phyloP scores from a whole-genome alignment of 2,329 filamentous ascomycete genomes.

The Diplodia sapinea region DNA sequence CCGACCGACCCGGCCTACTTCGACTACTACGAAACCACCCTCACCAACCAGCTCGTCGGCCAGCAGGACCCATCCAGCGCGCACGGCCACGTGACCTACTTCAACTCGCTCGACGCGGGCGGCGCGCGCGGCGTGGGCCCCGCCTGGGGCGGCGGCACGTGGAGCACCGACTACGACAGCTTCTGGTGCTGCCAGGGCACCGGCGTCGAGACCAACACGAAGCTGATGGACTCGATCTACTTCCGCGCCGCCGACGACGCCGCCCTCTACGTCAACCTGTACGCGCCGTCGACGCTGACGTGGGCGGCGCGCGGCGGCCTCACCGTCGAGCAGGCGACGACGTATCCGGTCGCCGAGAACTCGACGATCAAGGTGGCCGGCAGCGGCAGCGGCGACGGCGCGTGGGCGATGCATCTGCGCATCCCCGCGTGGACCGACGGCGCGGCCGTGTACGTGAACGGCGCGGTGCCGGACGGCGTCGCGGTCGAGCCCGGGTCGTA shows the following conservation, averaged over 20 bases:
- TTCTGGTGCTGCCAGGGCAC: slow-evolving; percentile 64
- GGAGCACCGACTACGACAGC: slow-evolving; percentile 60
- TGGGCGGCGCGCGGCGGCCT: slow-evolving; percentile 53
- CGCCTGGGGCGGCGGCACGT: slow-evolving; percentile 59
- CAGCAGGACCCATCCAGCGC: slow-evolving; percentile 52
- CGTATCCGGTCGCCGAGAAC: slow-evolving; percentile 52
- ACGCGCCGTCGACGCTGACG: slow-evolving; percentile 53
- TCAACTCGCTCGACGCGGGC: slow-evolving; percentile 58
- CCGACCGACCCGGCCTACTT: slow-evolving; percentile 54
- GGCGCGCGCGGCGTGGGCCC: slow-evolving; percentile 57
- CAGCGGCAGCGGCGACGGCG: slow-evolving; percentile 38
- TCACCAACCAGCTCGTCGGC: slow-evolving; percentile 60
- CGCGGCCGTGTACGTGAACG: slow-evolving; percentile 53
- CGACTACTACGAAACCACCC: slow-evolving; percentile 59
- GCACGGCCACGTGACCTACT: slow-evolving; percentile 62
- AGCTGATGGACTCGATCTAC: slow-evolving; percentile 61
- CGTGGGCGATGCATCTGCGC: slow-evolving; percentile 51
- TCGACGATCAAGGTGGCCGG: slow-evolving; percentile 47
- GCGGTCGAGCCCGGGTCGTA: slow-evolving; percentile 49
- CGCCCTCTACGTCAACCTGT: slow-evolving; percentile 58
- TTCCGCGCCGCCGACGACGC: slow-evolving; percentile 46
- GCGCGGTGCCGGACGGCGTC: slow-evolving; percentile 38
- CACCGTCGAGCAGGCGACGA: slow-evolving; percentile 52
- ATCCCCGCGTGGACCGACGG: slow-evolving; percentile 55
- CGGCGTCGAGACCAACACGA: slow-evolving; percentile 60